Percentiles rank a stretch among this genome's conserved stretches.
Conservation (phyloP, 106 monocot genomes). For the Xerophyta viscosa region DNA sequence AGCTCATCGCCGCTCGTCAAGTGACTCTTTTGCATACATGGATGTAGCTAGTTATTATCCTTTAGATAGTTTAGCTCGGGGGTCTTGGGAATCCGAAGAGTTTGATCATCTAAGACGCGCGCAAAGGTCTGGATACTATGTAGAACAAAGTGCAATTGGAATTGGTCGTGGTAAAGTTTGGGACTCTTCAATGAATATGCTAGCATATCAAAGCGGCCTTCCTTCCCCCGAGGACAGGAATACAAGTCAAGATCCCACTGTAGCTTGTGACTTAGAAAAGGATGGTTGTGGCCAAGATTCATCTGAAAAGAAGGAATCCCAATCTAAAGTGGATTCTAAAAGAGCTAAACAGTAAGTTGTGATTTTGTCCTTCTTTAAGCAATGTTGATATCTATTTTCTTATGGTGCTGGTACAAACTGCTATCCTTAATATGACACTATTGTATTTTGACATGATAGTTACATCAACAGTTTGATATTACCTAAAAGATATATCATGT, state of each 20-base stretch:
- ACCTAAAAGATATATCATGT: too few species aligned
- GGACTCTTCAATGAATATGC: constrained; percentile 24
- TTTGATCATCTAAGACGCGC: constrained; percentile 16
- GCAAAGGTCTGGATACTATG: constrained; percentile 8
- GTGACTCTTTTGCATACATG: constrained; percentile 80
- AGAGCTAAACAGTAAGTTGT: too few species aligned
- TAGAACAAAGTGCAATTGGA: constrained; percentile 17
- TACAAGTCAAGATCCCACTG: constrained; percentile 6
- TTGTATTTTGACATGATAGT: too few species aligned
- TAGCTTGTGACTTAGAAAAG: too few species aligned
- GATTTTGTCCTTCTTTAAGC: neutral
- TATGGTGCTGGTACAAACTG: too few species aligned
- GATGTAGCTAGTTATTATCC: constrained; percentile 30
- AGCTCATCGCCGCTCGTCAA: constrained; percentile 76
- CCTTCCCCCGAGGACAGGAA: constrained; percentile 19
- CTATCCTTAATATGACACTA: too few species aligned
- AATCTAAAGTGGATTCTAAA: too few species aligned
- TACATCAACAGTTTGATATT: too few species aligned
- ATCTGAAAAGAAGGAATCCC: too few species aligned
- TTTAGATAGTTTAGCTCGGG: constrained; percentile 26
- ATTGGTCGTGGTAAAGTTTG: constrained; percentile 30
- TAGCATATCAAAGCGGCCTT: constrained; percentile 11
- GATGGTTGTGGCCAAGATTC: too few species aligned
- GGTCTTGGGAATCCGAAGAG: constrained; percentile 18
- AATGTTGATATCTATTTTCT: too few species aligned